Evolutionary conservation across 2,329 filamentous ascomycete species (phyloP).

Genomic region (Aspergillus carbonarius): DNA sequence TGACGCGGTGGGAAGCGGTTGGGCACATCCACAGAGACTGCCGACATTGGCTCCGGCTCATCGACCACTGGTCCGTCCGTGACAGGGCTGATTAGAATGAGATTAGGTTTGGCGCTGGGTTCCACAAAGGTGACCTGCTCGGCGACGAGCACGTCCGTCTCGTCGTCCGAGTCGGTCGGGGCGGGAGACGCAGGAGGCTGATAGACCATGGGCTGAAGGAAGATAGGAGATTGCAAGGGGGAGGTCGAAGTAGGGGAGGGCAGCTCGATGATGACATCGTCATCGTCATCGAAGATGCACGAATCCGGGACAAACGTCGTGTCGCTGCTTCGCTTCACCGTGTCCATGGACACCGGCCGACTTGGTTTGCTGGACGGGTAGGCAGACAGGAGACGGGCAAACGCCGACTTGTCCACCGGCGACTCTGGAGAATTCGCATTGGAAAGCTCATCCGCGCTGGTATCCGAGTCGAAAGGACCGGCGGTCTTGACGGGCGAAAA

Average conservation of each 20-base stretch:
- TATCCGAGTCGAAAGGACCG: slow-evolving; percentile 30
- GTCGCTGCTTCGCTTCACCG: slow-evolving; percentile 34
- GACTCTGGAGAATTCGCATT: slow-evolving; percentile 23
- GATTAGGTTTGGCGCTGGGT: slow-evolving; percentile 30
- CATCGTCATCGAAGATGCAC: slow-evolving; percentile 33
- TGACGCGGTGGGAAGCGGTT: background rate
- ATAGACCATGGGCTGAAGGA: slow-evolving; percentile 32
- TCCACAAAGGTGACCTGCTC: slow-evolving; percentile 34
- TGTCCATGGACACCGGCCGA: slow-evolving; percentile 37
- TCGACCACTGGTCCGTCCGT: slow-evolving; percentile 9
- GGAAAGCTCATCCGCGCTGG: slow-evolving; percentile 31
- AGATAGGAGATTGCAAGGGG: slow-evolving; percentile 28
- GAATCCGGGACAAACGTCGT: slow-evolving; percentile 32
- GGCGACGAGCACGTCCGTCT: slow-evolving; percentile 34
- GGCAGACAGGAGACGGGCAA: slow-evolving; percentile 20
- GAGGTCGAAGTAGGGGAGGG: slow-evolving; percentile 30
- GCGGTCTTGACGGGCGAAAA: slow-evolving; percentile 31
- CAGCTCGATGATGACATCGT: slow-evolving; percentile 34
- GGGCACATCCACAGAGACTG: slow-evolving; percentile 5
- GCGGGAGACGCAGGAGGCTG: slow-evolving; percentile 27
- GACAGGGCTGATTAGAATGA: slow-evolving; percentile 34
- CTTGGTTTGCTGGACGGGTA: slow-evolving; percentile 24
- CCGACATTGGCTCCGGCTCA: slow-evolving; percentile 10
- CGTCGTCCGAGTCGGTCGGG: slow-evolving; percentile 32
- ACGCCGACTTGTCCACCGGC: slow-evolving; percentile 20